Percentiles rank a stretch among this genome's conserved stretches.
Conservation (phyloP, 148 eudicot genomes). For the Chenopodium berlandieri region DNA sequence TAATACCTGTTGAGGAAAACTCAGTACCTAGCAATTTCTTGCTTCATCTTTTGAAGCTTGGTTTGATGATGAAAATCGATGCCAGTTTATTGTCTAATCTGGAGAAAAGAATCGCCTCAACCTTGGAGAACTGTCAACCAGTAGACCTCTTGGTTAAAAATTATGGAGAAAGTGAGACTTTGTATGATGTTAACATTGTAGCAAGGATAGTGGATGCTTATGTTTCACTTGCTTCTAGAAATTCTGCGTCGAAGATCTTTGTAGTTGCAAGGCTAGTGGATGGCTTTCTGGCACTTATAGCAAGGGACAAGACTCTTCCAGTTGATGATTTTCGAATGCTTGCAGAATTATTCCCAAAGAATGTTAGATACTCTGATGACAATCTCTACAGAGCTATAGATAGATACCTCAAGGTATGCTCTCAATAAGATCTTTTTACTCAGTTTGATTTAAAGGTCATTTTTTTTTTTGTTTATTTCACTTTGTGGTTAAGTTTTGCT, state of each 20-base stretch:
- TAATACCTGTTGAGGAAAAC: conserved; percentile 42
- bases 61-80: conserved; percentile 34
- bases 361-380: conserved; percentile 41
- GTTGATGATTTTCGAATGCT: conserved; percentile 32
- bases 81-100: conserved; percentile 23
- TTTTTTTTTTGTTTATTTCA: too few relatives aligned
- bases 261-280: conserved; percentile 46
- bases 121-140: conserved; percentile 32
- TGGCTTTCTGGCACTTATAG: conserved; percentile 40
- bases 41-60: conserved; percentile 45
- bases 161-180: conserved; percentile 30
- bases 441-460: neutral
- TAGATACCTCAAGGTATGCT: conserved; percentile 51
- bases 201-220: conserved; percentile 40
- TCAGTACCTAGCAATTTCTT: conserved; percentile 43
- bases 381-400: conserved; percentile 50
- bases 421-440: neutral
- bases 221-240: conserved; percentile 20
- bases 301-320: conserved; percentile 39
- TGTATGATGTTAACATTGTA: conserved; percentile 40
- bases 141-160: conserved; percentile 45
- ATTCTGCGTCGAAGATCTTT: conserved; percentile 25
- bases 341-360: conserved; percentile 42
- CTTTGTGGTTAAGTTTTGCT: neutral
- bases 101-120: conserved; percentile 32